A percentile compares a stretch with the other conserved stretches of the same genome.
These are phyloP conservation scores for Beta vulgaris DNA, from an alignment of 148 eudicot genomes.

Conservation along the genomic window DNA sequence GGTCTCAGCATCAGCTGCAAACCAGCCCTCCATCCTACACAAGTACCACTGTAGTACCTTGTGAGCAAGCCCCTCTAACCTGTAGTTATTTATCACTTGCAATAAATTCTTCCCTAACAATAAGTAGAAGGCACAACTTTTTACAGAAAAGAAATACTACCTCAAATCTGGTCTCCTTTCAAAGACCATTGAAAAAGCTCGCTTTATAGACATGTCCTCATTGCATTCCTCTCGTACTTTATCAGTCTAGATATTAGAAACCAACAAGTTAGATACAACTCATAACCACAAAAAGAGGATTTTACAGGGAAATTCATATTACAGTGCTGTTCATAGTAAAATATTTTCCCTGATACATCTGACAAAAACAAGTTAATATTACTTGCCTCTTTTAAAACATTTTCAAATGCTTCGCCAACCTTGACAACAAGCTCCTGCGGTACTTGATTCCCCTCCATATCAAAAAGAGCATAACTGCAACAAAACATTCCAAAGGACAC, in stretches of 20 bases:
- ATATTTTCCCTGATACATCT: too few species aligned
- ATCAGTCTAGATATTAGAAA: conserved; percentile 53
- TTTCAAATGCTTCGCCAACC: conserved; percentile 85
- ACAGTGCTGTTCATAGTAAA: conserved; percentile 2
- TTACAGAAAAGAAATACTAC: conserved; percentile 26
- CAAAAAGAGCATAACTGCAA: conserved; percentile 91
- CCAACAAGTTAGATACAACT: conserved; percentile 10
- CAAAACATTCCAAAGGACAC: neutral
- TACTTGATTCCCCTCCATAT: conserved; percentile 93
- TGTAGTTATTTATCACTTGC: conserved; percentile 31
- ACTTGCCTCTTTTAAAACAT: conserved; percentile 72
- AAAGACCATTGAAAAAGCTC: conserved; percentile 73
- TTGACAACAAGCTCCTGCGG: conserved; percentile 75
- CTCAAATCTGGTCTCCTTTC: conserved; percentile 84
- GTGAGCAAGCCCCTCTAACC: conserved; percentile 88
- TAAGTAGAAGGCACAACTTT: neutral
- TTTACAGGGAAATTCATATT: neutral
- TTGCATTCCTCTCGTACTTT: conserved; percentile 56
- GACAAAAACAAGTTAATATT: neutral
- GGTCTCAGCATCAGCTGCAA: conserved; percentile 97
- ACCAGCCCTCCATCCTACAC: conserved; percentile 99
- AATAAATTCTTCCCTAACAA: neutral
- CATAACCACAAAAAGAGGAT: conserved; percentile 1
- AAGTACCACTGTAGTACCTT: conserved; percentile 99
- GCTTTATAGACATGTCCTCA: conserved; percentile 76